Conservation (phyloP, 2,329 filamentous ascomycete species). For the Teratosphaeria nubilosa region DNA sequence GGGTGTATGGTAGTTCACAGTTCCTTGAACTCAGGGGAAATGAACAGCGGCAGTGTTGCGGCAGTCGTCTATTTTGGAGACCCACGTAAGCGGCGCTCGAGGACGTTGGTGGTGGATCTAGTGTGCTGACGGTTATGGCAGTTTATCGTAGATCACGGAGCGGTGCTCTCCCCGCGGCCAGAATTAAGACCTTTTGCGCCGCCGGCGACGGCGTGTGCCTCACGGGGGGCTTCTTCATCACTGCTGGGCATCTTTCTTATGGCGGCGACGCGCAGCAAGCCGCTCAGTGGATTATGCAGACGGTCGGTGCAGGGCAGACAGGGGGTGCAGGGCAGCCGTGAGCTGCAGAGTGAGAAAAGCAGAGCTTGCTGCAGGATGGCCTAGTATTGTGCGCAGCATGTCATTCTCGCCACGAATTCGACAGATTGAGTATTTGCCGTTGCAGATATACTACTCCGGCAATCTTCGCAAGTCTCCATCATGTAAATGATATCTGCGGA, state of each 20-base stretch:
- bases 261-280: neutral
- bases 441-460: too few relatives aligned
- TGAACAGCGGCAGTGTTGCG: conserved; percentile 4
- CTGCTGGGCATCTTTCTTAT: conserved; percentile 15
- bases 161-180: conserved; percentile 11
- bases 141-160: conserved; percentile 10
- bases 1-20: conserved; percentile 15
- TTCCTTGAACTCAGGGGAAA: conserved; percentile 9
- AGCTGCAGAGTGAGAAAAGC: too few relatives aligned
- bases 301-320: neutral
- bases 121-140: neutral
- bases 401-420: too few relatives aligned
- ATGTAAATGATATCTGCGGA: too few relatives aligned
- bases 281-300: neutral
- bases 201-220: conserved; percentile 21
- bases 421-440: too few relatives aligned
- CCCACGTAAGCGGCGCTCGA: conserved; percentile 4
- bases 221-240: conserved; percentile 13
- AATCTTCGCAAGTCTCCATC: too few relatives aligned
- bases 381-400: too few relatives aligned
- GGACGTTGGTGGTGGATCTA: neutral
- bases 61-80: conserved; percentile 24
- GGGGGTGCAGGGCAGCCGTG: too few relatives aligned
- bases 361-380: too few relatives aligned
- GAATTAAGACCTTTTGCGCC: conserved; percentile 20